Base-by-base conservation (phyloP, 2,329 filamentous ascomycete species). In the Zopfia rhizophila region DNA sequence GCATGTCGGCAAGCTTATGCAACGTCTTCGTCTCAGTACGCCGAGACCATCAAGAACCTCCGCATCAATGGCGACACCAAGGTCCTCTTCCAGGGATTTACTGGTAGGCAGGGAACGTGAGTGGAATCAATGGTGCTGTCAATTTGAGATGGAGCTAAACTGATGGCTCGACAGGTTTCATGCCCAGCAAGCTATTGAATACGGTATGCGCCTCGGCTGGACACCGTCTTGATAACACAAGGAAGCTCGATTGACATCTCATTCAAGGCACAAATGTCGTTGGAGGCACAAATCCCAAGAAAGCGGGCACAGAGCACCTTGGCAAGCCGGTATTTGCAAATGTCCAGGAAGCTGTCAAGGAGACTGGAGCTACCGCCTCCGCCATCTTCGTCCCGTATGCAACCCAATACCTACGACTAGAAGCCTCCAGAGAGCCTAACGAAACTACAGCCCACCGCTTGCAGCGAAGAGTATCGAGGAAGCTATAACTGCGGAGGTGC, bases 241-340 rank as follows among this genome's bases (percentile, higher is more conserved):
- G 53, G 55, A 51, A 43, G 13, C 45, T 33, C 52, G 47, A 65
- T 67, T 66, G 64, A 71, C 63, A 51, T 31, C 24, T 27, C 23
- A 45, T 28, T 29, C 31, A 66, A 95, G 91, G 93, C 74, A 99
- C 94, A 66, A 93, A 96, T 74, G 91, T 99, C 61, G 91, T 99
- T 61, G 94, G 94, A 75, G 94, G 94, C 72, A 97, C 93, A 70
- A 97, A 97, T 82, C 94, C 94, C 72, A 97, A 96, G 84, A 99
- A 99, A 82, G 94, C 94, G 60, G 94, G 94, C 70, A 78, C 84
- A 67, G 87, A 85, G 72, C 94, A 99, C 77, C 86, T 99, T 55
- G 91, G 86, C 72, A 88, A 89, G 63, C 94, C 94, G 49, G 94
- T 99, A 69, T 99, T 97, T 78, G 89, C 85, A 67, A 93, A 84